Conservation (phyloP, 345 rosid genomes). For the Lenwebbia sp. region DNA sequence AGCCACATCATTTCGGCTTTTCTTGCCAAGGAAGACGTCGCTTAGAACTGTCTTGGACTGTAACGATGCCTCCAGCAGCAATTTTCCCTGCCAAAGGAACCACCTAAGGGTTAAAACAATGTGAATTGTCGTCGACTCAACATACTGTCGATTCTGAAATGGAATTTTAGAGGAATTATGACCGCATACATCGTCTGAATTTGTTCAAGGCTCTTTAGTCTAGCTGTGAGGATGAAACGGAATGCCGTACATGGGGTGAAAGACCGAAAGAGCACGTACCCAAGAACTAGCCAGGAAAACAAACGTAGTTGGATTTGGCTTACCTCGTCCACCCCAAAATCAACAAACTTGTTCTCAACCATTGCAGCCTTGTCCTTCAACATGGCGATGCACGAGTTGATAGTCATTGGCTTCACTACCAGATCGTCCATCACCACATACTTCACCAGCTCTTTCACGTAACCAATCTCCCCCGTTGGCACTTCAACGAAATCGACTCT, state of each 20-base stretch:
- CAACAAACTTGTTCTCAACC: slow-evolving; percentile 7
- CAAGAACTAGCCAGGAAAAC: not conserved
- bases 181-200: not conserved
- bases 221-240: not conserved
- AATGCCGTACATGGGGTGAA: not conserved
- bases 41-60: slow-evolving; percentile 12
- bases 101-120: not conserved
- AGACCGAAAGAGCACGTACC: not conserved
- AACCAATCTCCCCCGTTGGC: slow-evolving; percentile 4
- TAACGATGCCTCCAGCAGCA: slow-evolving; percentile 8
- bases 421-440: slow-evolving; percentile 25
- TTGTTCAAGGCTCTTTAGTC: not conserved
- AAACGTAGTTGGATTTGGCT: not conserved
- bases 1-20: not conserved
- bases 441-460: slow-evolving; percentile 10
- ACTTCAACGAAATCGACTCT: not conserved
- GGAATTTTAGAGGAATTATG: not conserved
- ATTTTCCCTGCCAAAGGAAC: not conserved
- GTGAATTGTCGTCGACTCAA: not conserved
- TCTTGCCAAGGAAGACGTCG: not conserved
- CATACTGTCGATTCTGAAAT: not conserved
- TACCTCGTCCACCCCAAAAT: slow-evolving; percentile 12
- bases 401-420: slow-evolving; percentile 12
- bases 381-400: slow-evolving; percentile 3
- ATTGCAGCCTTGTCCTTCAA: slow-evolving; percentile 7